Base-by-base conservation (phyloP, 805 yeast genomes). In the Myxozyma geophila region DNA sequence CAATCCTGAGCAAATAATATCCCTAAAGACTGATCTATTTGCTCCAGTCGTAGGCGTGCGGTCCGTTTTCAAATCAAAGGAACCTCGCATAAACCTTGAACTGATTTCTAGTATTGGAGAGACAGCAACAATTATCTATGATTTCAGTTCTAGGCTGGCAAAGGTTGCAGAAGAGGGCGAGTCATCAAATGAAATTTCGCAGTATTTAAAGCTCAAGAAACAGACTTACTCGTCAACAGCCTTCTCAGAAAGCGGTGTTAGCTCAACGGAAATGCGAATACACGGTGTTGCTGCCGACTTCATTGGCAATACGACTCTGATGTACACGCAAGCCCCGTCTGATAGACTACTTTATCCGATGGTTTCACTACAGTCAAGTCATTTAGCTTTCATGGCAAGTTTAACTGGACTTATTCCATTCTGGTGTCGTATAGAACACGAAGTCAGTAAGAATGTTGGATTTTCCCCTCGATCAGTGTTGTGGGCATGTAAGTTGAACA, bases 271-370 rank as follows among this genome's bases (percentile, higher is more conserved):
- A 12, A 64, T 44, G 35, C 41, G 58, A 9, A 37, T 64, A 1
- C 35, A 47, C 21, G 66, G 63, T 9, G 35, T 43, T 15, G 56
- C 49, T n/a, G 15, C 37, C 17, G 62, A 57, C 39, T 7, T 7
- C 2, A 48, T 50, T 10, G 57, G 57, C 6, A 49, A 56, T 33
- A 10, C 60, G 2, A 17, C 50, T 10, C 13, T 64, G 7, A 17
- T 59, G 37, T 66, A 64, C 36, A 59, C 68, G 17, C n/a, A 54
- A n/a, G 1, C 54, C 12, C 58, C 66, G 6, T 48, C 55, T 10
- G 57, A 66, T 28, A 39, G 64, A 17, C 47, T 56, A 23, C 57
- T 54, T 9, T 60, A 66, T 57, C 67, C 66, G 7, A 56, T 57
- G 13, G 44, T 36, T 12, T 54, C 69, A 21, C 23, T 21, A 19